Evolutionary conservation across 768 basidiomycete genomes (phyloP).

Genomic region (Leccinum barrowsii): DNA sequence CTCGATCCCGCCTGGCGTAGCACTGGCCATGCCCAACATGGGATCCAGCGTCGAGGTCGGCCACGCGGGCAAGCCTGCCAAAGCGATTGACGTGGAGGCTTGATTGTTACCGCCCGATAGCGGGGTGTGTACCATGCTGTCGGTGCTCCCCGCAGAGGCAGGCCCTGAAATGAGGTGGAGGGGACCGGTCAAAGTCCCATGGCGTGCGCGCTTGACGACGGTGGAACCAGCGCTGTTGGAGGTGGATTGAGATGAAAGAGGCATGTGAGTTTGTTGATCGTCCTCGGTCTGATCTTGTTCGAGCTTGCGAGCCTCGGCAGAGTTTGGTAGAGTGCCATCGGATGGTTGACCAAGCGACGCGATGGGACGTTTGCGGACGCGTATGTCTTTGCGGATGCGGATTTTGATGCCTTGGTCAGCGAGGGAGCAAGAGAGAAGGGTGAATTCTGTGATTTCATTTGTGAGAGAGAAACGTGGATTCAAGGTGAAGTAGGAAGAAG

Average conservation of each 20-base stretch:
- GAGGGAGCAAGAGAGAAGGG: constrained; percentile 81
- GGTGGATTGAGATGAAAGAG: constrained; percentile 10
- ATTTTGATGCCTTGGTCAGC: constrained; percentile 98
- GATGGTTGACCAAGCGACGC: constrained; percentile 29
- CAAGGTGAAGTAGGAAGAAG: constrained; percentile 4
- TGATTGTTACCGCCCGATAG: constrained; percentile 11
- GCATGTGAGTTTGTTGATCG: constrained; percentile 6
- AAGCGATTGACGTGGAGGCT: constrained; percentile 17
- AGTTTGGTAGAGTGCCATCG: constrained; percentile 11
- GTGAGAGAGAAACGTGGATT: neutral
- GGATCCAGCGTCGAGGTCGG: constrained; percentile 30
- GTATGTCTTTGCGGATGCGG: constrained; percentile 87
- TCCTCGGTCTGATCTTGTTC: constrained; percentile 32
- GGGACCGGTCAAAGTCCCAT: constrained; percentile 24
- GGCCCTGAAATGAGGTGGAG: constrained; percentile 20
- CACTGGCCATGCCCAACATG: constrained; percentile 32
- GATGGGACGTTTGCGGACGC: constrained; percentile 69
- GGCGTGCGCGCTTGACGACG: constrained; percentile 26
- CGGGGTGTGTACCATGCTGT: constrained; percentile 19
- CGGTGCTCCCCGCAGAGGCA: constrained; percentile 11
- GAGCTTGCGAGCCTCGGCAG: constrained; percentile 16
- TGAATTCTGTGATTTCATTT: constrained; percentile 58
- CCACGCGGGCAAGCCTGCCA: constrained; percentile 33
- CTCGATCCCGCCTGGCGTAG: constrained; percentile 31
- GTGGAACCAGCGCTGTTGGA: constrained; percentile 2